phyloP scores from a whole-genome alignment of 1,284 basidiomycete genomes.

The Heterobasidion occidentale region DNA sequence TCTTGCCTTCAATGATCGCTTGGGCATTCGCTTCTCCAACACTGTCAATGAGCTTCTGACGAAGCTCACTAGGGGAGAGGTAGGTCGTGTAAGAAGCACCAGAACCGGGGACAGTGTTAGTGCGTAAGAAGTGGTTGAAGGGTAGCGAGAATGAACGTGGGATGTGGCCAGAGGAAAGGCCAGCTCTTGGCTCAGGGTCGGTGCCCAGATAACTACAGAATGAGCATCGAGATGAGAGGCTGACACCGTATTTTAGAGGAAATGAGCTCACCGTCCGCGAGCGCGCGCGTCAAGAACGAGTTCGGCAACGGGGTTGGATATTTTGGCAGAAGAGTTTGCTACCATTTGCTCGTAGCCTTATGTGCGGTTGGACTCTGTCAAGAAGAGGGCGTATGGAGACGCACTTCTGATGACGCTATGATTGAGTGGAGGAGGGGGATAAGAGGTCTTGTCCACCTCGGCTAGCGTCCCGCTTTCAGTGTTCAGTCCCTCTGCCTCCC shows the following conservation, averaged over 20 bases:
- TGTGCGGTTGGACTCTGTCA: conserved; percentile 11
- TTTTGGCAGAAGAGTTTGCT: conserved; percentile 52
- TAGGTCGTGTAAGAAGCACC: conserved; percentile 57
- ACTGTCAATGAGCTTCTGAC: conserved; percentile 47
- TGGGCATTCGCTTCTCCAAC: conserved; percentile 51
- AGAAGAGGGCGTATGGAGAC: conserved; percentile 16
- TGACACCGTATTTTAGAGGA: background rate
- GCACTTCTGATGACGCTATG: conserved; percentile 54
- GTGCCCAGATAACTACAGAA: conserved; percentile 62
- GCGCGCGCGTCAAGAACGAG: conserved; percentile 87
- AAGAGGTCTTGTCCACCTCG: conserved; percentile 25
- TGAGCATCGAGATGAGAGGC: background rate
- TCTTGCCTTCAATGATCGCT: conserved; percentile 49
- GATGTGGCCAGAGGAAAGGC: conserved; percentile 89
- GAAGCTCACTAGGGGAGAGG: conserved; percentile 47
- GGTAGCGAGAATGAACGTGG: conserved; percentile 83
- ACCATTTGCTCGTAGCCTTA: conserved; percentile 82
- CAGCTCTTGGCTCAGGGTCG: conserved; percentile 85
- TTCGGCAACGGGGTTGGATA: conserved; percentile 40
- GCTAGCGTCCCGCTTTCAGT: conserved; percentile 42
- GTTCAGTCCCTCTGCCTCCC: conserved; percentile 66
- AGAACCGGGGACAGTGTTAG: conserved; percentile 31
- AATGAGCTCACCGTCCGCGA: conserved; percentile 51
- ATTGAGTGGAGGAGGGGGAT: conserved; percentile 49
- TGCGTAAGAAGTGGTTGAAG: conserved; percentile 71